Evolutionary conservation across 768 basidiomycete genomes (phyloP), one percentile per base, ranked within the genome.

Genomic region (Fomitopsis serialis): DNA sequence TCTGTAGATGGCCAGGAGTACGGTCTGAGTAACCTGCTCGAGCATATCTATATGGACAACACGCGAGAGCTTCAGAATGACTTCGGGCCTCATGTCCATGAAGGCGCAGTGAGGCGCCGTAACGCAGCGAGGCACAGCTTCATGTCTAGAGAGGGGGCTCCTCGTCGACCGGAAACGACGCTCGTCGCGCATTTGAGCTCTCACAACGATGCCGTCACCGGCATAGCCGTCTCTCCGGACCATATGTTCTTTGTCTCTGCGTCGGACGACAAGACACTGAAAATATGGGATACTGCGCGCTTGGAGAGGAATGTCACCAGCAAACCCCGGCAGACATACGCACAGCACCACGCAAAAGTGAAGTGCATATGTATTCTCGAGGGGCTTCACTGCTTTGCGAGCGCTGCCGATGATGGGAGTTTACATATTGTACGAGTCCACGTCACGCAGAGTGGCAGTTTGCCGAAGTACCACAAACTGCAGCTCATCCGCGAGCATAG

Each of bases 181-280:
- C 79, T 98, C 51, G 81, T 98, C 49, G 85, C 89, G 0, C 88
- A 96, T 67, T 78, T 97, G 15, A 79, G 80, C 17, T 89, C 92
- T 3, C 96, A 98, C 64, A 79, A 84, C 0, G 91, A 87, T 23
- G 75, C 83, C 1, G 74, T 98, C 54, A 92, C 87, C 2, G 79
- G 83, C 8, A 73, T 98, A 22, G 87, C 87, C 1, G 89, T 94
- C 22, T 86, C 96, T 1, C 95, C 96, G 2, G 97, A 98, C 63
- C 92, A 97, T 61, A 72, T 85, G 66, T 99, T 97, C 75, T 98
- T 99, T 59, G 84, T 95, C 3, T 92, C 96, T 0, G 84, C 89
- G 35, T 96, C 93, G 0, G 85, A 98, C 57, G 96, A 98, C 68
- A 91, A 90, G 72, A 94, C 90, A 0, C 84, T 95, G 63, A 95